Percentiles rank a stretch among this genome's conserved stretches.
These are phyloP conservation scores for Zymoseptoria brevis DNA, from an alignment of 2,329 filamentous ascomycete species.

Conservation along the genomic window DNA sequence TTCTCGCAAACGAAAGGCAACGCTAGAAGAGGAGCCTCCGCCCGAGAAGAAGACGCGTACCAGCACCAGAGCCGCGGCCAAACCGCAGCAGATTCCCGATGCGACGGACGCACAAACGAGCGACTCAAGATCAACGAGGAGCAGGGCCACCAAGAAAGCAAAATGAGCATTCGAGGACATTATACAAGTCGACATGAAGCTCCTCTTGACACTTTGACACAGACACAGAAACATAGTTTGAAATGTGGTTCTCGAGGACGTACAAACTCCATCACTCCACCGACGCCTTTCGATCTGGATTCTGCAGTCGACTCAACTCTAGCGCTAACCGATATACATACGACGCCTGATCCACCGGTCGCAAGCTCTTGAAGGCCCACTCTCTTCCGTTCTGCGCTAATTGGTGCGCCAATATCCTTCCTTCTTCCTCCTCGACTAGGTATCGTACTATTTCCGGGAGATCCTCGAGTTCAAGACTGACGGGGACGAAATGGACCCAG, in stretches of 20 bases:
- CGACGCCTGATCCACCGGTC: slow-evolving; percentile 9
- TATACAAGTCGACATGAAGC: too few relatives aligned
- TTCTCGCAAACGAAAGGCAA: not conserved
- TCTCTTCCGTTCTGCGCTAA: slow-evolving; percentile 11
- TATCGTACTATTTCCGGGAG: slow-evolving; percentile 45
- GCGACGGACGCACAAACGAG: not conserved
- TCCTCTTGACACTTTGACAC: too few relatives aligned
- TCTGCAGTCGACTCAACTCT: slow-evolving; percentile 7
- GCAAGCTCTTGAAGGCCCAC: slow-evolving; percentile 9
- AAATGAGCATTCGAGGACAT: not conserved
- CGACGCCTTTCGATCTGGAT: slow-evolving; percentile 1
- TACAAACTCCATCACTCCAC: not conserved
- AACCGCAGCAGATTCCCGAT: not conserved
- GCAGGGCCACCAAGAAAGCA: not conserved
- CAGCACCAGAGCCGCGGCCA: not conserved
- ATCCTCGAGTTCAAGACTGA: slow-evolving; percentile 45
- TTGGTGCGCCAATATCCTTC: slow-evolving; percentile 7
- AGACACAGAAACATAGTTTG: too few relatives aligned
- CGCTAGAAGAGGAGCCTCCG: not conserved
- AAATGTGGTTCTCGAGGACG: too few relatives aligned
- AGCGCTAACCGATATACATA: slow-evolving; percentile 11
- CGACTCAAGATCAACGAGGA: not conserved
- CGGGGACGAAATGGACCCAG: slow-evolving; percentile 51
- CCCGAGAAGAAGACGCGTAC: not conserved
- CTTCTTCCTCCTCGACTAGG: slow-evolving; percentile 29